Conservation (phyloP, 306 rosid genomes). For the Styphnolobium japonicum region DNA sequence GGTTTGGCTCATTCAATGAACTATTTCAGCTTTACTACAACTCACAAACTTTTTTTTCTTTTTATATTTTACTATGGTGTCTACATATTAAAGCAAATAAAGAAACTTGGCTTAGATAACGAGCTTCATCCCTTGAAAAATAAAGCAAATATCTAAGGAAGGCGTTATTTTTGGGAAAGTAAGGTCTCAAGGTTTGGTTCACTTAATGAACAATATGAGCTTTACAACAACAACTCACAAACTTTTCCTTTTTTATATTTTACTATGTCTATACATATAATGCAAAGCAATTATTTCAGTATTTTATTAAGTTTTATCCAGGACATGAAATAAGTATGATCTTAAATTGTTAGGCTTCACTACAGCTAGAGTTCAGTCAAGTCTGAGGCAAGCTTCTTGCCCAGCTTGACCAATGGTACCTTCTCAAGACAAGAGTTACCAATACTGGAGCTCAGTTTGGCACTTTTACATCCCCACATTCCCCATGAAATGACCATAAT, state of each 20-base stretch:
- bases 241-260: too few species aligned
- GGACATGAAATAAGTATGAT: not conserved
- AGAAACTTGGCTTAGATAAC: too few species aligned
- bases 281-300: not conserved
- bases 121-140: too few species aligned
- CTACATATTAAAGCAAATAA: too few species aligned
- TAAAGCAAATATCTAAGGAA: too few species aligned
- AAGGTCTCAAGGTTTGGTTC: too few species aligned
- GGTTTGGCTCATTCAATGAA: not conserved
- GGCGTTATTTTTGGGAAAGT: too few species aligned
- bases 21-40: not conserved
- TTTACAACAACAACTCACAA: too few species aligned
- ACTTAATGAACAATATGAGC: too few species aligned
- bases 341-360: not conserved
- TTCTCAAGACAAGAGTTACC: not conserved
- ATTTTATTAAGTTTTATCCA: not conserved
- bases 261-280: too few species aligned
- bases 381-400: not conserved
- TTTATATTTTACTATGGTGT: not conserved
- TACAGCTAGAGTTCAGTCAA: not conserved
- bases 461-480: not conserved
- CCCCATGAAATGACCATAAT: conserved; percentile 3
- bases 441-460: not conserved
- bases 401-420: not conserved
- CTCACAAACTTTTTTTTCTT: not conserved